Evolutionary conservation across 148 eudicot genomes (phyloP).

Genomic region (Rhododendron vialii): DNA sequence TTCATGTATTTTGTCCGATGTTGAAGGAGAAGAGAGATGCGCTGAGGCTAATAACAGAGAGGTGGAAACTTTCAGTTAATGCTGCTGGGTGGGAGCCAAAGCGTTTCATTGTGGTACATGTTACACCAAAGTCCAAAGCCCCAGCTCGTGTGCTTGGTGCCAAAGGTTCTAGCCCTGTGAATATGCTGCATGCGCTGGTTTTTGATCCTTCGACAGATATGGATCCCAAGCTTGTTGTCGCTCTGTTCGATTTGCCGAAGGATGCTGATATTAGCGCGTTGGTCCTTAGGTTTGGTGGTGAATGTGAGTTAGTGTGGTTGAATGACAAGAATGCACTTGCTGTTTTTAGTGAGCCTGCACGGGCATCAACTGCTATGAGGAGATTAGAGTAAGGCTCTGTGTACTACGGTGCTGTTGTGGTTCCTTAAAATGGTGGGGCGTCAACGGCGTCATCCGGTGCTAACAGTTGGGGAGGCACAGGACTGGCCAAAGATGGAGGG

Average conservation of each 20-base stretch:
- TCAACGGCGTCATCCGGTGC: slow-evolving; percentile 28
- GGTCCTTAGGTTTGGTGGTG: slow-evolving; percentile 93
- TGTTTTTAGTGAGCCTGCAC: slow-evolving; percentile 80
- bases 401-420: slow-evolving; percentile 66
- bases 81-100: slow-evolving; percentile 97
- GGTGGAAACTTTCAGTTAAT: slow-evolving; percentile 82
- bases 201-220: slow-evolving; percentile 75
- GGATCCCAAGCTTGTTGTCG: slow-evolving; percentile 92
- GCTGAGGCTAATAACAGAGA: slow-evolving; percentile 75
- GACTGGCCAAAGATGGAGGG: slow-evolving; percentile 17
- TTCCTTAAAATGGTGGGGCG: slow-evolving; percentile 38
- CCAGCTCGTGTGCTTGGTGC: slow-evolving; percentile 73
- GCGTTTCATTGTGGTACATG: slow-evolving; percentile 71
- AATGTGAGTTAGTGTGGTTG: slow-evolving; percentile 95
- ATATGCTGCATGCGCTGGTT: slow-evolving; percentile 38
- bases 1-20: slow-evolving; percentile 93
- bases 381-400: slow-evolving; percentile 84
- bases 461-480: slow-evolving; percentile 47
- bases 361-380: slow-evolving; percentile 98
- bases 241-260: slow-evolving; percentile 77
- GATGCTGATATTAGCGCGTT: slow-evolving; percentile 89
- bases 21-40: slow-evolving; percentile 84
- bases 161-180: slow-evolving; percentile 40
- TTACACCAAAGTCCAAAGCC: slow-evolving; percentile 65
- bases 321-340: slow-evolving; percentile 94